These are phyloP conservation scores for Linaria vulgaris DNA, from an alignment of 257 asterid species.

Conservation along the genomic window DNA sequence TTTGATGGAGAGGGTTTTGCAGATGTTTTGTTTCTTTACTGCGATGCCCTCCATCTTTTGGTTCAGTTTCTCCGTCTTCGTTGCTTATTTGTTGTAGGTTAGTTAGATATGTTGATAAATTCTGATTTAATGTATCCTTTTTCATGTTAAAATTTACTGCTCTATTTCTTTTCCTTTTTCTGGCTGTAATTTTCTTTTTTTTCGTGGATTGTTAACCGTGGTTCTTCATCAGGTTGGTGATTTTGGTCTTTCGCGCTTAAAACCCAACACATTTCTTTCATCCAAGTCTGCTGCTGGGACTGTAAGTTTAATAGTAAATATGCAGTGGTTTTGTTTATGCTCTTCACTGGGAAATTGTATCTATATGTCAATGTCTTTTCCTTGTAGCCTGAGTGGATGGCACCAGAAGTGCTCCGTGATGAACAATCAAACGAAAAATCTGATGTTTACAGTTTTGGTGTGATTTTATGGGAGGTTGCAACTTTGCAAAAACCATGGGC, in stretches of 20 bases:
- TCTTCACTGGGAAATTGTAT: constrained; percentile 16
- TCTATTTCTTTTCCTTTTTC: background rate
- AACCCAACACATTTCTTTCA: constrained; percentile 90
- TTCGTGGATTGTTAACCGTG: constrained; percentile 25
- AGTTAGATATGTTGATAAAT: too few species aligned
- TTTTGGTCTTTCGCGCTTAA: constrained; percentile 95
- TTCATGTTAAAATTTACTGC: background rate
- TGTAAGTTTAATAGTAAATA: constrained; percentile 50
- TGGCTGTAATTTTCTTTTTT: background rate
- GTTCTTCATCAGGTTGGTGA: constrained; percentile 75
- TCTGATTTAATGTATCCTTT: constrained; percentile 3
- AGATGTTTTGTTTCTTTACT: too few species aligned
- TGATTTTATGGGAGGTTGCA: constrained; percentile 91
- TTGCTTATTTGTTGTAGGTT: too few species aligned
- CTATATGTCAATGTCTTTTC: constrained; percentile 12
- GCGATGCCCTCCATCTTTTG: too few species aligned
- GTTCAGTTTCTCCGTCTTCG: too few species aligned
- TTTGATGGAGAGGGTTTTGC: too few species aligned
- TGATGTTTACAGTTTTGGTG: constrained; percentile 93
- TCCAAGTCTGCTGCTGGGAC: constrained; percentile 99
- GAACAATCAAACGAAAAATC: constrained; percentile 97
- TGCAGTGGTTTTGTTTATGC: constrained; percentile 16
- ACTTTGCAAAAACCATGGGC: constrained; percentile 92
- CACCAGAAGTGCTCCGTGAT: constrained; percentile 97
- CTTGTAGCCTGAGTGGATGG: constrained; percentile 98